These are phyloP conservation scores for Rhodamnia argentea DNA, from an alignment of 345 rosid genomes.

Conservation along the genomic window DNA sequence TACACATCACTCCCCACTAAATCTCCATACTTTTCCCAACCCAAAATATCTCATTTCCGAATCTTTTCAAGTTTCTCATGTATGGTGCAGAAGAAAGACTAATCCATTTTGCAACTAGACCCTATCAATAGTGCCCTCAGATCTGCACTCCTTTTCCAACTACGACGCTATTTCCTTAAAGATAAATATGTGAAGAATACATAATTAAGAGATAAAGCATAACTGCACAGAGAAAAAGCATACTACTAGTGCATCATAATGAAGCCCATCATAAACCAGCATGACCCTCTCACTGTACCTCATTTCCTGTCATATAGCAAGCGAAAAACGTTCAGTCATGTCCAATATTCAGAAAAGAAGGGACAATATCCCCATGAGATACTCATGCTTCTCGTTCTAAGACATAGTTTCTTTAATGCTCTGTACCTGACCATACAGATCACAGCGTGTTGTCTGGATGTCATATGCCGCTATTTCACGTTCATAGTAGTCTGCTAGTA, in stretches of 20 bases:
- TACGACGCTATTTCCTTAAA: neutral
- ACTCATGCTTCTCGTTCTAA: neutral
- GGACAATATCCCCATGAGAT: neutral
- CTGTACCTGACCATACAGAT: slow-evolving; percentile 87
- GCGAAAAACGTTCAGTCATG: neutral
- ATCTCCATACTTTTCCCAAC: neutral
- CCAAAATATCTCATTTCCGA: neutral
- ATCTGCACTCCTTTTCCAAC: neutral
- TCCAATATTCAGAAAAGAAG: neutral
- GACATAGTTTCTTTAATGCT: neutral
- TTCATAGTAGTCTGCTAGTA: slow-evolving; percentile 72
- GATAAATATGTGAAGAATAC: neutral
- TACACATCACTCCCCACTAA: neutral
- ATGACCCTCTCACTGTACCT: slow-evolving; percentile 66
- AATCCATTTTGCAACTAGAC: neutral
- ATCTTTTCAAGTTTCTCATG: neutral
- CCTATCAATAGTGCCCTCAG: neutral
- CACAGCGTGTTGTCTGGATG: slow-evolving; percentile 82
- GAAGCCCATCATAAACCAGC: slow-evolving; percentile 94
- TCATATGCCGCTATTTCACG: slow-evolving; percentile 89
- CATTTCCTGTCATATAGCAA: slow-evolving; percentile 32
- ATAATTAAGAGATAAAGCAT: neutral
- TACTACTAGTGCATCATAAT: slow-evolving; percentile 94
- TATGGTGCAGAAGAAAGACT: neutral
- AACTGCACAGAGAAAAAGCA: neutral